Percentiles rank a stretch among this genome's conserved stretches.
These are phyloP conservation scores for Marasmius tenuissimus DNA, from an alignment of 1,284 basidiomycete species.

Conservation along the genomic window DNA sequence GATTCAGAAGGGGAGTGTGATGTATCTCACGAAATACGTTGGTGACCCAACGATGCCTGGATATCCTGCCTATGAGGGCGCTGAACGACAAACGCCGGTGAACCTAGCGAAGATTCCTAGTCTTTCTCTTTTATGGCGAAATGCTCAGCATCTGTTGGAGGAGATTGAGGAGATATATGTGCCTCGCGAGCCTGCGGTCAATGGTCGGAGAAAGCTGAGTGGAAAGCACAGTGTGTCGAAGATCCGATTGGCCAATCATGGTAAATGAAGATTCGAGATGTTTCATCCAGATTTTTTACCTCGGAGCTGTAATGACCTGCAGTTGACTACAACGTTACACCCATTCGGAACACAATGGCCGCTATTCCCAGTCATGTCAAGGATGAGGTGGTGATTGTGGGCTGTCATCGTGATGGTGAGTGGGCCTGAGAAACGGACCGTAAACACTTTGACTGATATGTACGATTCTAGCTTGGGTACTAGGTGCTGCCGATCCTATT, in stretches of 20 bases:
- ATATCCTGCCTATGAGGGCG: constrained; percentile 83
- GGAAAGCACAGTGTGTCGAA: constrained; percentile 49
- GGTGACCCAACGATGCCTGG: constrained; percentile 89
- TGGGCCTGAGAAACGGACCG: neutral
- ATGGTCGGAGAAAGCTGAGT: constrained; percentile 39
- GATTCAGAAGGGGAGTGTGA: constrained; percentile 87
- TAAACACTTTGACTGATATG: neutral
- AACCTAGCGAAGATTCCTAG: constrained; percentile 86
- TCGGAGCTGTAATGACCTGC: neutral
- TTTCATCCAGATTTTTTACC: neutral
- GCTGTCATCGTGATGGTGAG: constrained; percentile 16
- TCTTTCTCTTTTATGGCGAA: constrained; percentile 73
- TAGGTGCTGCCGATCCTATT: constrained; percentile 85
- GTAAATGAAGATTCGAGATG: constrained; percentile 29
- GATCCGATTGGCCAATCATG: constrained; percentile 64
- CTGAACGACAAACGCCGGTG: constrained; percentile 63
- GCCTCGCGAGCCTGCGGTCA: constrained; percentile 15
- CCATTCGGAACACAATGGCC: constrained; percentile 86
- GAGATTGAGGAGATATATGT: constrained; percentile 48
- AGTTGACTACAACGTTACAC: constrained; percentile 80
- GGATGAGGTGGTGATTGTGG: constrained; percentile 15
- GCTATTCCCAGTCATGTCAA: constrained; percentile 74
- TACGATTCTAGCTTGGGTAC: constrained; percentile 42
- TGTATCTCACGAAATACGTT: constrained; percentile 81
- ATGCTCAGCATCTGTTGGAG: constrained; percentile 60